Percentiles rank a stretch among this genome's conserved stretches.
Conservation (phyloP, 2,329 filamentous ascomycete species). For the Fusarium longipes region DNA sequence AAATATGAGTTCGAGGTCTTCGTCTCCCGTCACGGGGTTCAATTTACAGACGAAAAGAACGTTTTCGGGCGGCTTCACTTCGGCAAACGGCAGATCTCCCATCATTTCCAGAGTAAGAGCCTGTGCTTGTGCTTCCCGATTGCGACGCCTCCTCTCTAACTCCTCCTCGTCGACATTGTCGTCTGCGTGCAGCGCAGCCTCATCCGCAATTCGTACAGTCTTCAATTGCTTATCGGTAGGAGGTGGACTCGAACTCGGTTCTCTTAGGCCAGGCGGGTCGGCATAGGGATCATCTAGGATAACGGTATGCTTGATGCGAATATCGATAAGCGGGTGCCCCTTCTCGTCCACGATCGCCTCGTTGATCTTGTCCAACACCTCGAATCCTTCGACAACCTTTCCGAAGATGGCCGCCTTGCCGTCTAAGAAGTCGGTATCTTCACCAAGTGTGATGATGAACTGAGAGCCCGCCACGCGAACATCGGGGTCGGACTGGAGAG, state of each 20-base stretch:
- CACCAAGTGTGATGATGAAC: conserved; percentile 91
- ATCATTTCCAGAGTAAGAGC: conserved; percentile 97
- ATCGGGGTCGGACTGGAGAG: conserved; percentile 80
- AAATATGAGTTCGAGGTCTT: conserved; percentile 95
- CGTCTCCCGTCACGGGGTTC: conserved; percentile 94
- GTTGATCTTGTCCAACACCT: conserved; percentile 93
- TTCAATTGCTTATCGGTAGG: conserved; percentile 88
- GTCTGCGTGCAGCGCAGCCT: conserved; percentile 82
- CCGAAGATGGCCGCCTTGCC: conserved; percentile 96
- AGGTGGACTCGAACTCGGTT: conserved; percentile 81
- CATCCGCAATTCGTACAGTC: conserved; percentile 90
- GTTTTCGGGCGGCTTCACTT: conserved; percentile 97
- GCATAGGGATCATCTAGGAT: conserved; percentile 92
- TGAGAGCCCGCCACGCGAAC: conserved; percentile 87
- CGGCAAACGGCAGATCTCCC: conserved; percentile 94
- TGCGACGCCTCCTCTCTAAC: conserved; percentile 80
- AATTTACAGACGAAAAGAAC: conserved; percentile 98
- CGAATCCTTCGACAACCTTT: conserved; percentile 95
- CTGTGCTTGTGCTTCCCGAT: conserved; percentile 92
- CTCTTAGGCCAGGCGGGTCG: conserved; percentile 80
- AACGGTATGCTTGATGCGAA: conserved; percentile 92
- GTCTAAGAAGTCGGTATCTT: conserved; percentile 89
- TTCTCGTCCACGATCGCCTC: conserved; percentile 86
- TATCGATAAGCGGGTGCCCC: conserved; percentile 90
- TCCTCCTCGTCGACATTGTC: conserved; percentile 80